phyloP scores from a whole-genome alignment of 495 filamentous ascomycete genomes.

The Penicillium samsonianum region DNA sequence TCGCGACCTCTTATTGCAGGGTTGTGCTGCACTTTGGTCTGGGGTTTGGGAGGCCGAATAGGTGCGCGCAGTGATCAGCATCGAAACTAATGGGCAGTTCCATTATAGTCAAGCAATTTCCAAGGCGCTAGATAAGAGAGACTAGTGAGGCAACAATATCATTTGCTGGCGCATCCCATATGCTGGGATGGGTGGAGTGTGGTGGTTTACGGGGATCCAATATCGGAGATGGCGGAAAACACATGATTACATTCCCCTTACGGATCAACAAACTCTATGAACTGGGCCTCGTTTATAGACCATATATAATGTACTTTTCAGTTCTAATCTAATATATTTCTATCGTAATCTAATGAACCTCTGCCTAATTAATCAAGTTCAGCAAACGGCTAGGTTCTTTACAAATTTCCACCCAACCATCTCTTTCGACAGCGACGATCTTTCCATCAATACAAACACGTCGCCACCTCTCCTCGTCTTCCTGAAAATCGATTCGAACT shows the following conservation, averaged over 20 bases:
- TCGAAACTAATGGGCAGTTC: slow-evolving; percentile 30
- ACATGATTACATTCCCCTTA: slow-evolving; percentile 4
- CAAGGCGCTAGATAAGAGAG: neutral
- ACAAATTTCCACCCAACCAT: slow-evolving; percentile 69
- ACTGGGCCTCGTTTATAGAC: neutral
- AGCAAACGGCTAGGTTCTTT: slow-evolving; percentile 37
- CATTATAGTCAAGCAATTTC: slow-evolving; percentile 18
- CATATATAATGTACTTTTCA: neutral
- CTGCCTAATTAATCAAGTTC: slow-evolving; percentile 24
- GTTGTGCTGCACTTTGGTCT: slow-evolving; percentile 31
- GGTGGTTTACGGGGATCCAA: neutral
- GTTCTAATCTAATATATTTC: neutral
- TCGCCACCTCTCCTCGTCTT: slow-evolving; percentile 68
- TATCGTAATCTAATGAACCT: neutral
- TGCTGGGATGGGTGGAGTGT: neutral
- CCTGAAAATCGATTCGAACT: slow-evolving; percentile 64
- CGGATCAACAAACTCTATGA: neutral
- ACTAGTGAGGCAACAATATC: neutral
- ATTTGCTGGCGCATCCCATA: slow-evolving; percentile 1
- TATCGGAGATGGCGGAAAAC: slow-evolving; percentile 7
- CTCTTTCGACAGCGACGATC: slow-evolving; percentile 68
- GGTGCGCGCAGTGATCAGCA: slow-evolving; percentile 53
- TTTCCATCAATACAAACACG: slow-evolving; percentile 87
- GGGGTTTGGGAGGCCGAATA: slow-evolving; percentile 49
- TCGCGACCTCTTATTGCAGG: slow-evolving; percentile 24